phyloP scores from a whole-genome alignment of 768 basidiomycete genomes.

The Ephemerocybe angulata region DNA sequence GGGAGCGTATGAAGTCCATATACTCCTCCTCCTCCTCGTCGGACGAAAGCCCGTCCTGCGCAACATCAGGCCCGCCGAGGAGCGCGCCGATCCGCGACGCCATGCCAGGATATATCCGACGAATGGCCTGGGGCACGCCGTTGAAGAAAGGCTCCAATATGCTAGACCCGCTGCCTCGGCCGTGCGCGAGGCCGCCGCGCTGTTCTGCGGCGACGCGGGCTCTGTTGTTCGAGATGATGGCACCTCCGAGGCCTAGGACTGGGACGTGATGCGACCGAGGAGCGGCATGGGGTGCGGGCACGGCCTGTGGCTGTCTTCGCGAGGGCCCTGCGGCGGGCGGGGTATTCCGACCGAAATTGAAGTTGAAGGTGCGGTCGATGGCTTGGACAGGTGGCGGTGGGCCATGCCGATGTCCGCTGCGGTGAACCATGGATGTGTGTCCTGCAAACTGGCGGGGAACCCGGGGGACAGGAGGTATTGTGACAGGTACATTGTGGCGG shows the following conservation, averaged over 20 bases:
- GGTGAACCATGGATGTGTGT: constrained; percentile 32
- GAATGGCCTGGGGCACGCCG: constrained; percentile 7
- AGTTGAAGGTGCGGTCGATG: constrained; percentile 38
- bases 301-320: constrained; percentile 11
- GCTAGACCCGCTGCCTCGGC: constrained; percentile 13
- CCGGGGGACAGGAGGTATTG: constrained; percentile 56
- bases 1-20: neutral
- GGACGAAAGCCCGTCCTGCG: neutral
- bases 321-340: constrained; percentile 23
- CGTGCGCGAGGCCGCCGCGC: neutral
- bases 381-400: constrained; percentile 32
- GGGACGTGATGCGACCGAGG: constrained; percentile 56
- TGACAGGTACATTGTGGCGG: constrained; percentile 35
- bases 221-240: constrained; percentile 43
- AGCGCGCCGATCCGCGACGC: constrained; percentile 1
- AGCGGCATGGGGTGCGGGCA: constrained; percentile 28
- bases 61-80: neutral
- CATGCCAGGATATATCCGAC: constrained; percentile 4
- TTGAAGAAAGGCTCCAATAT: constrained; percentile 16
- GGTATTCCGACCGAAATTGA: constrained; percentile 39
- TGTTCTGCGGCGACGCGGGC: constrained; percentile 19
- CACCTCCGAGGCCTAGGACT: constrained; percentile 63
- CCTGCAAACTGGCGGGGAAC: constrained; percentile 36
- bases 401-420: constrained; percentile 23
- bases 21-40: neutral